Evolutionary conservation across 2,329 filamentous ascomycete species (phyloP), one percentile per base, ranked within the genome.

Genomic region (Pseudogymnoascus sp.): DNA sequence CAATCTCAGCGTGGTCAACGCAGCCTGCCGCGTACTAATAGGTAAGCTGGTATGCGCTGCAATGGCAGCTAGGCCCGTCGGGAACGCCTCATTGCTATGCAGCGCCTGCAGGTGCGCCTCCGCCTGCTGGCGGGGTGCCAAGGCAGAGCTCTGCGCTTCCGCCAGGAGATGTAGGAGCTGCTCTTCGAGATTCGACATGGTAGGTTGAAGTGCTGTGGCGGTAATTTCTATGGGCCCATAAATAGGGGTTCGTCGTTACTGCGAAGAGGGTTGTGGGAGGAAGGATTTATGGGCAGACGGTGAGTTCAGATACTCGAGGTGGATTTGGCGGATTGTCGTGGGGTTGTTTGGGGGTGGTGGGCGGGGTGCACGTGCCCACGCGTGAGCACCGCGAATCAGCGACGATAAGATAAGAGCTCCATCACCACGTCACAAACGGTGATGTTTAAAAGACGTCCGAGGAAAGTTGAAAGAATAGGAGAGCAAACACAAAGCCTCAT

Each of bases 121-220:
- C 67, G 94, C 94, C 72, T 89, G 84, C 72, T 89, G 91, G 73
- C 92, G 87, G 61, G 88, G 85, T 60, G 77, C 84, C 72, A 92
- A 86, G 61, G 85, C 83, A 62, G 88, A 70, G 64, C 86, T 85
- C 76, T 95, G 90, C 57, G 92, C 95, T 74, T 91, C 90, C 69
- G 87, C 84, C 65, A 99, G 85, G 72, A 97, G 82, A 74, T 86
- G 85, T 68, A 94, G 85, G 74, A 99, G 84, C 79, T 95, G 86
- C 76, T 95, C 87, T 82, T 96, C 92, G 55, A 38, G 33, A 28
- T 35, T 38, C 55, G 55, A 57, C 55, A 57, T 57, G 33, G 13
- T 52, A 52, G n/a, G 26, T 30, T 52, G n/a, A 30, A 52, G 26
- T 52, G 26, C 45, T 52, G 45, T 52, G 45, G 26, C 33, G 45